Evolutionary conservation across 306 rosid genomes (phyloP), one percentile per base, ranked within the genome.

Genomic region (Citrullus mucosospermus): DNA sequence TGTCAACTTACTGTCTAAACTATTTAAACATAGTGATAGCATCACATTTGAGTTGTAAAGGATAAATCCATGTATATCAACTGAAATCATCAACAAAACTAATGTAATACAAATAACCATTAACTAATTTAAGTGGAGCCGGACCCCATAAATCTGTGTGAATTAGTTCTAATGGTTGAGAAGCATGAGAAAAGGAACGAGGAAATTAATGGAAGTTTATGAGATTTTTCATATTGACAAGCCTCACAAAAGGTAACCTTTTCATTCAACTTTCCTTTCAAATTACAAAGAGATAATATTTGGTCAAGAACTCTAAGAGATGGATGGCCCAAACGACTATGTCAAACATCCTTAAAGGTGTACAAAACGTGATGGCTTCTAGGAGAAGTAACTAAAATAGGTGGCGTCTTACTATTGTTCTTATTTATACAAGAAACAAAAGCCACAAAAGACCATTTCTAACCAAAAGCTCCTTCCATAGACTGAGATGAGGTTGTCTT

Each of bases 341-440:
- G 39, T 5, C 39, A 36, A 36, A 36, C 39, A 36, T 36, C 39
- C 6, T 60, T 30, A 7, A 4, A 4, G 11, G 10, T 7, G 6
- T 17, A 8, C 36, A 59, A 59, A 20, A 20, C 6, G 2, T 8
- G 5, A 59, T 36, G 5, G 4, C 6, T 34, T 9, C 28, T 8
- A 1, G 61, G 61, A 5, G 61, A 14, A 32, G 34, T 32, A 3
- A 51, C 4, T 5, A 13, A 2, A 5, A 15, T 1, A 15, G n/a
- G 1, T 0, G 1, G 5, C 3, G 4, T 5, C 6, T 15, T 0
- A 51, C n/a, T 11, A 0, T 3, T 15, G 0, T 4, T 1, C 2
- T 3, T 51, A 36, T 3, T 2, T 6, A 51, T 0, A 11, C 14
- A 2, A 0, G 56, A 13, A 0, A 51, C n/a, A 51, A 51, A 51